Base-by-base conservation (phyloP, 805 yeast species). In the Ogataea pini region DNA sequence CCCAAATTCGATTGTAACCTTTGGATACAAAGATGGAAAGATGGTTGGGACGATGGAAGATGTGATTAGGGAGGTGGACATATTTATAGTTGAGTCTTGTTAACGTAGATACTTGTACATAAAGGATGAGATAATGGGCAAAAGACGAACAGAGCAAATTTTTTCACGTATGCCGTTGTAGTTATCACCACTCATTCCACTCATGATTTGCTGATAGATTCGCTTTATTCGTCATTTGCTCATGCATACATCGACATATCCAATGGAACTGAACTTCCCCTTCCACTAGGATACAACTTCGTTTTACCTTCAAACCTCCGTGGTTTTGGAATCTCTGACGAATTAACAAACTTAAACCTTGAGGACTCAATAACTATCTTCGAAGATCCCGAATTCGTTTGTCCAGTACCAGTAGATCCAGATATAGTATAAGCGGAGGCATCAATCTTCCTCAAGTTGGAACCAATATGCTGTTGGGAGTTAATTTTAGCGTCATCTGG, bases 21-120 rank as follows among this genome's bases (percentile, higher is more conserved):
- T 54, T 94, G 99, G 99, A 84, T 84, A 63, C 81, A 86, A 59
- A 82, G 99, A 62, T 92, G 99, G 99, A 83, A 78, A 56, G 96
- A 89, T 58, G 97, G 97, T 0, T 90, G 96, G 97, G 85, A 86
- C 31, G 82, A 78, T 56, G 80, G 80, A 2, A 64, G 74, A 19
- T 77, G 81, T 55, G 79, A 76, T 49, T 73, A 54, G 8, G 32
- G 10, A 9, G 16, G 36, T 4, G 10, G 10, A 16, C 42, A 12
- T n/a, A n/a, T n/a, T n/a, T n/a, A n/a, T n/a, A n/a, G n/a, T n/a
- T n/a, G n/a, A 28, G n/a, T 32, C 36, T 17, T 17, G n/a, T 32
- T 19, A 18, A 6, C 36, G 24, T 36, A 22, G 51, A 70, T 8
- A 31, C 36, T 25, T 31, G 44, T 28, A 42, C 34, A 22, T 40